Evolutionary conservation across 345 rosid genomes (phyloP).

Genomic region (Gossypium turneri): DNA sequence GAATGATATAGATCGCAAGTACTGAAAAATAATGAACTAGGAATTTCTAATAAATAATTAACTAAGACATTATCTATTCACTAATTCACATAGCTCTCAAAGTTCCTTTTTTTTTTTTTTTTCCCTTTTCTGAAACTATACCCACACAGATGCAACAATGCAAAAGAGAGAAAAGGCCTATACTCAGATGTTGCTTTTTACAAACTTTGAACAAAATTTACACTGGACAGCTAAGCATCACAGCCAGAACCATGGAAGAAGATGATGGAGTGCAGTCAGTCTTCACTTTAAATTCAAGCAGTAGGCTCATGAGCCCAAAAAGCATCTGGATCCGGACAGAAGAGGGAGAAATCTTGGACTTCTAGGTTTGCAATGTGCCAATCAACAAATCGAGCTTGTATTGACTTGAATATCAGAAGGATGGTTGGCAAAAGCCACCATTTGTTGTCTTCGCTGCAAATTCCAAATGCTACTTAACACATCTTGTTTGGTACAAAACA

Average conservation of each 20-base stretch:
- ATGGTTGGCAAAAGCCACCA: slow-evolving; percentile 94
- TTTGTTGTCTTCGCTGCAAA: slow-evolving; percentile 63
- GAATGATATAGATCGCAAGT: too few relatives aligned
- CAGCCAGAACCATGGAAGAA: slow-evolving; percentile 4
- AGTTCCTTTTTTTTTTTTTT: not conserved
- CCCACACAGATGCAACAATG: not conserved
- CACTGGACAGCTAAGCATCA: not conserved
- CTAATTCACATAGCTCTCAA: not conserved
- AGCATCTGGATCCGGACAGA: slow-evolving; percentile 78
- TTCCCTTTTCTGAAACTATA: not conserved
- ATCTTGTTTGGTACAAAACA: not conserved
- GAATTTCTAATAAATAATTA: not conserved
- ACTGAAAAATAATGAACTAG: too few relatives aligned
- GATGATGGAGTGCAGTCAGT: not conserved
- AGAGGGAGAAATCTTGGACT: slow-evolving; percentile 71
- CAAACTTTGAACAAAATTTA: slow-evolving; percentile 16
- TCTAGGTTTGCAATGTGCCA: slow-evolving; percentile 95
- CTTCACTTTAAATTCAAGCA: slow-evolving; percentile 39
- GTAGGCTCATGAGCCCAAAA: slow-evolving; percentile 86
- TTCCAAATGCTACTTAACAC: slow-evolving; percentile 4
- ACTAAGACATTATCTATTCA: not conserved
- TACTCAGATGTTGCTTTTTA: slow-evolving; percentile 7
- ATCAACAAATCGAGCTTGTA: slow-evolving; percentile 83
- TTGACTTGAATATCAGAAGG: slow-evolving; percentile 58
- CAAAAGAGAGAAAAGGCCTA: not conserved